These are phyloP conservation scores for Apophysomyces variabilis DNA, from an alignment of 371 early-diverging fungal genomes.

Conservation along the genomic window DNA sequence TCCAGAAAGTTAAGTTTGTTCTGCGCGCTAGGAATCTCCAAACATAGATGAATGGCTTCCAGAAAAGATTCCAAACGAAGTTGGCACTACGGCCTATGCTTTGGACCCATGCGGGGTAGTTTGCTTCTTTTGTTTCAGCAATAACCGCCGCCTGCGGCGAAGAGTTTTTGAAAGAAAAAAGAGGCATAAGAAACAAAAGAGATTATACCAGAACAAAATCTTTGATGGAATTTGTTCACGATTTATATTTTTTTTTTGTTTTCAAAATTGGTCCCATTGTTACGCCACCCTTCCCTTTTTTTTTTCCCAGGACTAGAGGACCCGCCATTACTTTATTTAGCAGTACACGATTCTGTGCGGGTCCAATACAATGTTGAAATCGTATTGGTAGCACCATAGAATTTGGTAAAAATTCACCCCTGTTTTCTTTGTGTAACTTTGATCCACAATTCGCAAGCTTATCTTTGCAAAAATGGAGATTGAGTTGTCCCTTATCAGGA, in stretches of 20 bases:
- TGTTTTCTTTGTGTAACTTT: constrained; percentile 5
- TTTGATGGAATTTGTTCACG: constrained; percentile 8
- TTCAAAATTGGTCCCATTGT: neutral
- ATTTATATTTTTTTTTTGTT: constrained; percentile 14
- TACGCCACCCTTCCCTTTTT: neutral
- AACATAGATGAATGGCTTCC: neutral
- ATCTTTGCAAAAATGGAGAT: neutral
- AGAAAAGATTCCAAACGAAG: neutral
- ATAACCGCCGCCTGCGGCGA: constrained; percentile 8
- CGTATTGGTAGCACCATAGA: neutral
- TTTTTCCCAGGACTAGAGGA: neutral
- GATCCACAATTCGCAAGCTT: constrained; percentile 10
- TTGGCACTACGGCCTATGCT: neutral
- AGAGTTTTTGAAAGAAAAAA: constrained; percentile 9
- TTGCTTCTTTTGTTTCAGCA: neutral
- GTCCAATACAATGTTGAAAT: neutral
- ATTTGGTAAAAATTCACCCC: neutral
- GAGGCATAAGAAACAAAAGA: constrained; percentile 9
- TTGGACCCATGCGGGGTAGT: neutral
- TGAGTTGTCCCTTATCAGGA: constrained; percentile 6
- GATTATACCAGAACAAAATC: constrained; percentile 15
- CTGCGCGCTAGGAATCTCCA: constrained; percentile 37
- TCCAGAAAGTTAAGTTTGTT: constrained; percentile 68
- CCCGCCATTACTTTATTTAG: neutral
- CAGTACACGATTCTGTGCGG: neutral